A percentile compares a stretch with the other conserved stretches of the same genome.
These are phyloP conservation scores for Thuja plicata DNA, from an alignment of 83 land plant genomes.

Conservation along the genomic window DNA sequence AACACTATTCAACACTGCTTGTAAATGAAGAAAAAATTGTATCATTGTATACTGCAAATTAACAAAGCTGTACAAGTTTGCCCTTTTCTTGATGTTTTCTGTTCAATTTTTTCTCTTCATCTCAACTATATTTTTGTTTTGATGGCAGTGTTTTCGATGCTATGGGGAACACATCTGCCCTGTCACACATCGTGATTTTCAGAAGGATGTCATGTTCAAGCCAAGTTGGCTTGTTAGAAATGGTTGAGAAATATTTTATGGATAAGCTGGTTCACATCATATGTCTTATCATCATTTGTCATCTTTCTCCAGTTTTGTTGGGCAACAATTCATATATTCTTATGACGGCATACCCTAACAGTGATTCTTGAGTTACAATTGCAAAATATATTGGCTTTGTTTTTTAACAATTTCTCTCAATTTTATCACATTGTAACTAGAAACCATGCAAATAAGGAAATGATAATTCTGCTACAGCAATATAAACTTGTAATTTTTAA, in stretches of 20 bases:
- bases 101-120: background rate
- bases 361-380: background rate
- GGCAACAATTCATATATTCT: background rate
- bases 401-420: background rate
- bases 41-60: background rate
- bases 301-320: background rate
- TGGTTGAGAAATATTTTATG: background rate
- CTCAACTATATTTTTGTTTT: background rate
- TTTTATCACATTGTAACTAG: background rate
- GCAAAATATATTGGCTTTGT: background rate
- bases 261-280: background rate
- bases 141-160: conserved; percentile 72
- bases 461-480: background rate
- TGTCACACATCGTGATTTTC: conserved; percentile 62
- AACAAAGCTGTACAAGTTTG: background rate
- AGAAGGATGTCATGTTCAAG: conserved; percentile 46
- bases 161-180: conserved; percentile 70
- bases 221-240: conserved; percentile 69
- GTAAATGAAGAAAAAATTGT: background rate
- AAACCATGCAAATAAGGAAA: background rate
- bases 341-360: background rate
- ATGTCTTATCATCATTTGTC: background rate
- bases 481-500: background rate
- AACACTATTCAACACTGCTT: background rate
- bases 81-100: background rate